Percentiles rank a stretch among this genome's conserved stretches.
Conservation (phyloP, 208 protist species). For the Leishmania major region DNA sequence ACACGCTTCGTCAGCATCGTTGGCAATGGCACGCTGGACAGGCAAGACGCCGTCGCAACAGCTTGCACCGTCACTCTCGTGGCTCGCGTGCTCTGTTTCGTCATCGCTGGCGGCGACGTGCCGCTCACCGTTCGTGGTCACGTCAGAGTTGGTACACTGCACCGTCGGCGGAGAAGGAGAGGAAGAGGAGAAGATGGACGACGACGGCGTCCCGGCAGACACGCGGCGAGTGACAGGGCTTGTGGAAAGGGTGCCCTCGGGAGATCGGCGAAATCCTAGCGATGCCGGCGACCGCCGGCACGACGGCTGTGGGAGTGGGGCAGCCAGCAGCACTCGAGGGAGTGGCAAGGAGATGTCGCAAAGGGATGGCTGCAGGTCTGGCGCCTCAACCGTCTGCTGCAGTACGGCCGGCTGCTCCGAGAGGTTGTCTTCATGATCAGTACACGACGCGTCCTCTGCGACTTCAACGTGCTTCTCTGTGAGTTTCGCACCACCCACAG, state of each 20-base stretch:
- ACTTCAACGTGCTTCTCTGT: neutral
- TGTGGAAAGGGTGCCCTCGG: neutral
- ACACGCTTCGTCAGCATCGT: neutral
- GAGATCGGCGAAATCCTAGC: neutral
- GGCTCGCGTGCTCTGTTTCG: neutral
- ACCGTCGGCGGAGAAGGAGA: neutral
- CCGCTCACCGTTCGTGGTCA: neutral
- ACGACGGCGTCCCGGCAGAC: neutral
- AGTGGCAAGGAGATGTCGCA: neutral
- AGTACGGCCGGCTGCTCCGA: neutral
- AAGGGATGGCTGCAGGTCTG: neutral
- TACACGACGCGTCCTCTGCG: neutral
- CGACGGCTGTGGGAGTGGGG: neutral
- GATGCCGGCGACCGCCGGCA: neutral
- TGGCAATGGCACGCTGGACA: neutral
- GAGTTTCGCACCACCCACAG: neutral
- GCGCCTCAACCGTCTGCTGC: neutral
- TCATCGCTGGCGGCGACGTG: neutral
- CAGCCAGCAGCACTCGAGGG: neutral
- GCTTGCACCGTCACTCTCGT: neutral
- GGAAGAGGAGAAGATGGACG: neutral
- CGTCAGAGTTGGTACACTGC: neutral
- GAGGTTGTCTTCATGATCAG: neutral
- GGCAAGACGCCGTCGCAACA: neutral
- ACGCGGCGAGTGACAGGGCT: neutral